These are phyloP conservation scores for Aspergillus cavernicola DNA, from an alignment of 495 filamentous ascomycete species.

Conservation along the genomic window DNA sequence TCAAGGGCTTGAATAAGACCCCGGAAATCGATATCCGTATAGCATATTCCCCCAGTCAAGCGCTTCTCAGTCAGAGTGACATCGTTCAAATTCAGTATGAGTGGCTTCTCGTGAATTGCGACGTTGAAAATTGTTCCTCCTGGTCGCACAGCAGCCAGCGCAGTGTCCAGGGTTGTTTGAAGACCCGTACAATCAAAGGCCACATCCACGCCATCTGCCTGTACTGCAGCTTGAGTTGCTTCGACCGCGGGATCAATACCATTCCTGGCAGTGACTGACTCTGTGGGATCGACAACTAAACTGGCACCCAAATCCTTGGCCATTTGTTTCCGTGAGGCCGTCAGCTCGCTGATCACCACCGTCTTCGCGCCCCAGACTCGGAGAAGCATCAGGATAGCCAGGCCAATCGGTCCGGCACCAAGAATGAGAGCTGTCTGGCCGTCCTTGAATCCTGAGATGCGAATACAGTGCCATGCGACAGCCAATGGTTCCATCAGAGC, in stretches of 20 bases:
- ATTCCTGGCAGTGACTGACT: neutral
- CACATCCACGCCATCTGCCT: neutral
- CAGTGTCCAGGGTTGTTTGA: neutral
- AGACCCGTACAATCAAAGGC: neutral
- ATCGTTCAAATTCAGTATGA: neutral
- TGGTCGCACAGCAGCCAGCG: neutral
- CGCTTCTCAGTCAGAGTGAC: neutral
- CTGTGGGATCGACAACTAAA: neutral
- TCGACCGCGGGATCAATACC: no score
- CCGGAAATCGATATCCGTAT: neutral
- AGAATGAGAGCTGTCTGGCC: constrained; percentile 42
- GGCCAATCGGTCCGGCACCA: constrained; percentile 58
- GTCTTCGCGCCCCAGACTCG: constrained; percentile 42
- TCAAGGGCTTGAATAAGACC: neutral
- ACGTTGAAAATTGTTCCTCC: constrained; percentile 7
- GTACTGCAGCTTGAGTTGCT: no score
- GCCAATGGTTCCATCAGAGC: constrained; percentile 59
- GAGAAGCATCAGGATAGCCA: constrained; percentile 53
- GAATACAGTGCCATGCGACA: constrained; percentile 61
- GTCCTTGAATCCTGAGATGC: constrained; percentile 37
- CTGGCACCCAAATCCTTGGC: neutral
- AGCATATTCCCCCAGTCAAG: constrained; percentile 1
- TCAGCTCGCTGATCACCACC: constrained; percentile 44
- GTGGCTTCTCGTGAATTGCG: constrained; percentile 5
- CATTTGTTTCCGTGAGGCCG: neutral